Evolutionary conservation across 768 basidiomycete genomes (phyloP).

Genomic region (Russula vinacea): DNA sequence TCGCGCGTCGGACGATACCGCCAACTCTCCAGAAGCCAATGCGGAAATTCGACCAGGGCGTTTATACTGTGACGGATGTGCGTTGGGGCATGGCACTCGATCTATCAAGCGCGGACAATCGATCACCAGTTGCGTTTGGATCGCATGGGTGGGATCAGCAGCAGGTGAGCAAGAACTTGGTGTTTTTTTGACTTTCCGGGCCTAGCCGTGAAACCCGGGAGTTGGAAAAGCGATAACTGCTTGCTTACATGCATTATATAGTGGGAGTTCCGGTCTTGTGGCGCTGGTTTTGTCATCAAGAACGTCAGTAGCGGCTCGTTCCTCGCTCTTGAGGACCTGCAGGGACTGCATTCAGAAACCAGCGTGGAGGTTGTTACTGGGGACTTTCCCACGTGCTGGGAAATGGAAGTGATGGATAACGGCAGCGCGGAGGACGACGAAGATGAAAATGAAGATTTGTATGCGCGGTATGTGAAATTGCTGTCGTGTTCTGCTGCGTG

Average conservation of each 20-base stretch:
- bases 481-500: neutral
- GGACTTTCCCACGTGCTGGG: constrained; percentile 29
- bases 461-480: constrained; percentile 18
- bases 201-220: neutral
- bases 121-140: constrained; percentile 26
- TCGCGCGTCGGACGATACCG: constrained; percentile 15
- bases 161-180: constrained; percentile 14
- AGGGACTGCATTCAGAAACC: constrained; percentile 3
- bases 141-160: constrained; percentile 31
- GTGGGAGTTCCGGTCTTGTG: constrained; percentile 25
- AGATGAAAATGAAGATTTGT: constrained; percentile 21
- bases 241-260: neutral
- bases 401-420: constrained; percentile 28
- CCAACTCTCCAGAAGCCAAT: neutral
- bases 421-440: constrained; percentile 21
- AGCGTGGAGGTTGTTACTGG: constrained; percentile 19
- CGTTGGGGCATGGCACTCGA: constrained; percentile 30
- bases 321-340: constrained; percentile 21
- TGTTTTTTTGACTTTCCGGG: neutral
- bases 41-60: constrained; percentile 24
- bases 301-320: constrained; percentile 11
- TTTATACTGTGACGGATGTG: constrained; percentile 27
- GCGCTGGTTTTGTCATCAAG: constrained; percentile 24
- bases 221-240: neutral
- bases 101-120: constrained; percentile 25